Conservation (phyloP, 78 protist genomes). For the Emiliania huxleyi region DNA sequence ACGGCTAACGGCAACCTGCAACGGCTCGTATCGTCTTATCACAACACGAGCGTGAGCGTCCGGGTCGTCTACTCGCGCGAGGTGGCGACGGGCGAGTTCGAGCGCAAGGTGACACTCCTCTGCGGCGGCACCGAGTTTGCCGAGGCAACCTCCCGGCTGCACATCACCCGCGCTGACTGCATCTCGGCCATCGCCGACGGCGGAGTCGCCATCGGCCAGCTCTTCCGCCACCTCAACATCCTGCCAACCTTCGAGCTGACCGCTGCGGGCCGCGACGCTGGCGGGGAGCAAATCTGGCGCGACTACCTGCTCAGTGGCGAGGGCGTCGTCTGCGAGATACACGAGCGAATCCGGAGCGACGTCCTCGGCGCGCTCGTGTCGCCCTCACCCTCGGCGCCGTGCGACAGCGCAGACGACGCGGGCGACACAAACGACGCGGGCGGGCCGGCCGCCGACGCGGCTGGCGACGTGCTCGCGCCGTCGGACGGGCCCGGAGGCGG, state of each 20-base stretch:
- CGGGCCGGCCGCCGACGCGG: not conserved
- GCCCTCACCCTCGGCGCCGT: not conserved
- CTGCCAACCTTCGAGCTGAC: not conserved
- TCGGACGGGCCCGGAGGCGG: not conserved
- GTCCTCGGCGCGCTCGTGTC: not conserved
- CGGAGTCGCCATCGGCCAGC: constrained; percentile 19
- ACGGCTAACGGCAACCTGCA: constrained; percentile 30
- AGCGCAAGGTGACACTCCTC: not conserved
- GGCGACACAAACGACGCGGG: no score
- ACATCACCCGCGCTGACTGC: not conserved
- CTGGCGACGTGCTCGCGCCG: not conserved
- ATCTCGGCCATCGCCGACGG: not conserved
- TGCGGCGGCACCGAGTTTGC: not conserved
- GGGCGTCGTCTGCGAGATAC: not conserved
- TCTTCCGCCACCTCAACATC: not conserved
- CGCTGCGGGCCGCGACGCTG: not conserved
- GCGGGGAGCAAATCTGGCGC: not conserved
- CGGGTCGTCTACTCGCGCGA: not conserved
- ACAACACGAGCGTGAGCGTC: not conserved
- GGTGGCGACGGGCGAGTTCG: not conserved
- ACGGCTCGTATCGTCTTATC: not conserved
- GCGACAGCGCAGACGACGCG: no score
- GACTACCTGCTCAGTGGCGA: not conserved
- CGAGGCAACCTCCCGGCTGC: not conserved
- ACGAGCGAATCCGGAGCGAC: not conserved